Evolutionary conservation across 176 grass and related monocot genomes (phyloP).

Genomic region (Hsuehochloa calcarea): DNA sequence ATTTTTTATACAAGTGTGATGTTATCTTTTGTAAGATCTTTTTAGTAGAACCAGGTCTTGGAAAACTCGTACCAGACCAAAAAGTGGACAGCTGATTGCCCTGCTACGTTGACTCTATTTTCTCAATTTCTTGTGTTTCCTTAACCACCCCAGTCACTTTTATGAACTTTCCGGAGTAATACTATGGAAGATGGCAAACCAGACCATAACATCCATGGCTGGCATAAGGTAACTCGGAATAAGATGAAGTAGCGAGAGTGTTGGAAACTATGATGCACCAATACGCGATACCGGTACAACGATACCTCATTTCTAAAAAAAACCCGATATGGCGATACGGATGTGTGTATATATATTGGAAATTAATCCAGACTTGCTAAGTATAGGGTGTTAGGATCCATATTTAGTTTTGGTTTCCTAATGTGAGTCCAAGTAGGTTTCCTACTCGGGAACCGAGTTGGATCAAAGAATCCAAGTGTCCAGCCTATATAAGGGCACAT

Average conservation of each 20-base stretch:
- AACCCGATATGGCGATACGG: too few species aligned
- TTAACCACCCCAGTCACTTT: not conserved
- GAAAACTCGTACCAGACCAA: not conserved
- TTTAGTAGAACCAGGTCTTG: not conserved
- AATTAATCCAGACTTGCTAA: too few species aligned
- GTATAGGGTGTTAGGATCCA: too few species aligned
- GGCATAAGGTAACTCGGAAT: not conserved
- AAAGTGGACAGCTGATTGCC: not conserved
- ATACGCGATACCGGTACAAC: too few species aligned
- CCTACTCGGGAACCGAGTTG: too few species aligned
- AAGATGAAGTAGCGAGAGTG: not conserved
- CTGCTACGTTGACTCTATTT: not conserved
- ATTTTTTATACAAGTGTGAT: conserved; percentile 6
- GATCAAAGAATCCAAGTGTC: too few species aligned
- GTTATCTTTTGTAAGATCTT: not conserved
- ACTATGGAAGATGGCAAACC: not conserved
- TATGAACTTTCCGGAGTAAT: not conserved
- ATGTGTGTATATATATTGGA: too few species aligned
- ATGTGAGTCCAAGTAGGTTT: too few species aligned
- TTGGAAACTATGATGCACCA: too few species aligned
- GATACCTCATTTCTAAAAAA: too few species aligned
- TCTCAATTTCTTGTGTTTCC: not conserved
- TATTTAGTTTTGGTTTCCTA: too few species aligned
- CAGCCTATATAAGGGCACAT: too few species aligned
- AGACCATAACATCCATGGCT: not conserved